Percentiles rank a stretch among this genome's conserved stretches.
Conservation (phyloP, 2,329 filamentous ascomycete genomes). For the Zarea fungicola region DNA sequence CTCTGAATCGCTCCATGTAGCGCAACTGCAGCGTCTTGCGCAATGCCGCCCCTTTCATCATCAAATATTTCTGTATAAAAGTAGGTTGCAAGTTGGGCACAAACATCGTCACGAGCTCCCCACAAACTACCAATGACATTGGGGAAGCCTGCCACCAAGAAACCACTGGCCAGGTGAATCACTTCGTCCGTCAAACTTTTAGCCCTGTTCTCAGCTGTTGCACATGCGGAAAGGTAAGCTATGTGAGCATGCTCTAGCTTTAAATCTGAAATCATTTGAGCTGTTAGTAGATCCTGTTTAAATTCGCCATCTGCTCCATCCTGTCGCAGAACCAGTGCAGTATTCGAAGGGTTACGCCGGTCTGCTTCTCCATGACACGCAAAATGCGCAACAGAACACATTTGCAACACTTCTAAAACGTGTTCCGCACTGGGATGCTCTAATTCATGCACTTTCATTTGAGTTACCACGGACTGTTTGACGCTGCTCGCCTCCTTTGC, state of each 20-base stretch:
- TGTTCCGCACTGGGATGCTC: conserved; percentile 9
- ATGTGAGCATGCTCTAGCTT: conserved; percentile 18
- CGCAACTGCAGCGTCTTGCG: background rate
- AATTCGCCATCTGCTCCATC: background rate
- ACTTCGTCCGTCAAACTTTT: conserved; percentile 25
- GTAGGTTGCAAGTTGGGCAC: conserved; percentile 17
- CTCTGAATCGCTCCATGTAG: background rate
- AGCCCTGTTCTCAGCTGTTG: conserved; percentile 25
- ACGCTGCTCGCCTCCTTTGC: background rate
- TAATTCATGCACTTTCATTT: background rate
- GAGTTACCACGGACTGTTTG: background rate
- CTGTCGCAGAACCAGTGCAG: conserved; percentile 18
- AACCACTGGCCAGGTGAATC: conserved; percentile 29
- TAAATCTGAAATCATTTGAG: conserved; percentile 8
- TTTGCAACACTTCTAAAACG: conserved; percentile 3
- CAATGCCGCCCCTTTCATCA: background rate
- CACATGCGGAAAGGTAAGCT: conserved; percentile 34
- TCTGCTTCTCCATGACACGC: conserved; percentile 19
- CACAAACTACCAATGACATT: conserved; percentile 30
- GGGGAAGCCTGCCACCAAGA: conserved; percentile 31
- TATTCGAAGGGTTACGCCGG: conserved; percentile 17
- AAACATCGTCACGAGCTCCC: conserved; percentile 21
- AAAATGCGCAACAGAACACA: conserved; percentile 16
- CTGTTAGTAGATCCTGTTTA: background rate
- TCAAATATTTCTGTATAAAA: conserved; percentile 2